These are phyloP conservation scores for Tetrapyrgos nigripes DNA, from an alignment of 1,284 basidiomycete species.

Conservation along the genomic window DNA sequence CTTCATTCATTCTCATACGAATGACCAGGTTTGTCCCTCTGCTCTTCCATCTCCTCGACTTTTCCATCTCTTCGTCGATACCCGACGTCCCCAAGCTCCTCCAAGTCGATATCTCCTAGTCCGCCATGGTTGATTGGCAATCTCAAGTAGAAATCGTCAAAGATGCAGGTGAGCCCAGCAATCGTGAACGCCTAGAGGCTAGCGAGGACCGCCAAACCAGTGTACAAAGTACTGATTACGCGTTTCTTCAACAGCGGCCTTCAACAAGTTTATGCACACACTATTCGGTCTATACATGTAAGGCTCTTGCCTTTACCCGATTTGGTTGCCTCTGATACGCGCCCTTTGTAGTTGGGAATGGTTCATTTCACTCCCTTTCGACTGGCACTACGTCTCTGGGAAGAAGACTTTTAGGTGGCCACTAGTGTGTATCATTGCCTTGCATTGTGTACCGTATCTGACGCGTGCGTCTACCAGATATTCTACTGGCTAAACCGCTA, in stretches of 20 bases:
- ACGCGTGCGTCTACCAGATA: constrained; percentile 43
- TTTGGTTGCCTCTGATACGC: constrained; percentile 10
- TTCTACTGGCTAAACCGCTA: constrained; percentile 82
- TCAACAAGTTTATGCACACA: constrained; percentile 69
- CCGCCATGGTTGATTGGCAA: constrained; percentile 30
- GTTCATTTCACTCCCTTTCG: constrained; percentile 68
- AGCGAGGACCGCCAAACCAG: neutral
- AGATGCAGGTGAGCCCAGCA: constrained; percentile 20
- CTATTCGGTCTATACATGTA: constrained; percentile 74
- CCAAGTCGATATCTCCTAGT: neutral
- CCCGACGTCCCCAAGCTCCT: neutral
- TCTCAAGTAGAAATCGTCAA: constrained; percentile 22
- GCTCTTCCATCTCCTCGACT: constrained; percentile 20
- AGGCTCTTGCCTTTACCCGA: constrained; percentile 6
- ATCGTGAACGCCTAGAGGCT: neutral
- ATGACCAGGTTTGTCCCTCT: constrained; percentile 24
- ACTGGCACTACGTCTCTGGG: constrained; percentile 68
- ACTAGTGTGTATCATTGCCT: constrained; percentile 45
- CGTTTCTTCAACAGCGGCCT: constrained; percentile 49
- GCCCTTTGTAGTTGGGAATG: constrained; percentile 61
- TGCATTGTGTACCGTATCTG: constrained; percentile 4
- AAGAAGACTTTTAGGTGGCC: constrained; percentile 70
- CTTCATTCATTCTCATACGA: constrained; percentile 10
- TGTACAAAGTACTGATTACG: constrained; percentile 15
- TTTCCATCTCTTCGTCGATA: constrained; percentile 14